These are phyloP conservation scores for Halteria grandinella DNA, from an alignment of 73 alveolate genomes.

Conservation along the genomic window DNA sequence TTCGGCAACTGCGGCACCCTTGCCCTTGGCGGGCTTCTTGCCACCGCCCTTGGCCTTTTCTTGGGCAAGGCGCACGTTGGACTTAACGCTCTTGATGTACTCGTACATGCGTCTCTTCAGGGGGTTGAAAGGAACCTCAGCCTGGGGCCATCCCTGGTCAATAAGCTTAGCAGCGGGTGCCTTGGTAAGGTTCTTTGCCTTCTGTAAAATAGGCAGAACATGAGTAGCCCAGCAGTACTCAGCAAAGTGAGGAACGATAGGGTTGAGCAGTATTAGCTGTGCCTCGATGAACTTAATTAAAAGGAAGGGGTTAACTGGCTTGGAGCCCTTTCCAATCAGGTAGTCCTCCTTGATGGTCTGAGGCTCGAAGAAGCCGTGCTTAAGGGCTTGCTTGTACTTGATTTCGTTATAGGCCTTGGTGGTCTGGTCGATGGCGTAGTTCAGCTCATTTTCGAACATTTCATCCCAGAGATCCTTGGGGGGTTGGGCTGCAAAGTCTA, in stretches of 20 bases:
- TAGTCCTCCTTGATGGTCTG: constrained; percentile 92
- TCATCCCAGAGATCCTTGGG: constrained; percentile 68
- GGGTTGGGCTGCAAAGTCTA: background rate
- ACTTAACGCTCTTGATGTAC: constrained; percentile 69
- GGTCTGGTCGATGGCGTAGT: constrained; percentile 71
- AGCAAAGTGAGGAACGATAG: constrained; percentile 97
- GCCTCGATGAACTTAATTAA: constrained; percentile 71
- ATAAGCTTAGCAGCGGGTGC: constrained; percentile 70
- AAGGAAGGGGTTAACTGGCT: constrained; percentile 56
- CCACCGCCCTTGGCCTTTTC: constrained; percentile 71
- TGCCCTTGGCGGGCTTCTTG: constrained; percentile 57
- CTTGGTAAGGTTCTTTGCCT: constrained; percentile 45
- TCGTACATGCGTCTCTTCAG: constrained; percentile 59
- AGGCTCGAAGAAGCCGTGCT: constrained; percentile 92
- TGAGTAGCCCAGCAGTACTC: constrained; percentile 90
- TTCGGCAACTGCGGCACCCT: constrained; percentile 42
- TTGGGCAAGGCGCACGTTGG: constrained; percentile 73
- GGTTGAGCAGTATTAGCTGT: constrained; percentile 79
- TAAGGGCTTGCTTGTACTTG: constrained; percentile 94
- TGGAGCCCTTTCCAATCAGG: constrained; percentile 55
- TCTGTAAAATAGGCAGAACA: constrained; percentile 75
- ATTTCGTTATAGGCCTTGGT: constrained; percentile 87
- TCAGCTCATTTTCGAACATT: constrained; percentile 91
- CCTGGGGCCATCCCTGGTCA: constrained; percentile 81
- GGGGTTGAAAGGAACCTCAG: constrained; percentile 71